phyloP scores from a whole-genome alignment of 2,329 filamentous ascomycete species.

The Curvularia eragrostidis region DNA sequence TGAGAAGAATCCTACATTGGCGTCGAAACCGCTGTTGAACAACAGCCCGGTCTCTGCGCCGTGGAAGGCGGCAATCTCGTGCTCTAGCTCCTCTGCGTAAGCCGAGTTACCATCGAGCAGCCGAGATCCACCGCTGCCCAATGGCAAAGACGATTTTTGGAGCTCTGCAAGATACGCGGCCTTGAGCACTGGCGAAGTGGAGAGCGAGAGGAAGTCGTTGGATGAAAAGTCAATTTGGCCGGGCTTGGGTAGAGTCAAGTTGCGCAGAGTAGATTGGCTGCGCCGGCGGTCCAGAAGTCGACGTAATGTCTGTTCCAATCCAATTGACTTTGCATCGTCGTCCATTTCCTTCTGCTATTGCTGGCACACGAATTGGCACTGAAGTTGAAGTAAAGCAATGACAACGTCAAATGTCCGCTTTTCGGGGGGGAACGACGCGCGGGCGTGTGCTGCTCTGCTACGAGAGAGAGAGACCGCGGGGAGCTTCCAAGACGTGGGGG shows the following conservation, averaged over 20 bases:
- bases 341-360: conserved; percentile 17
- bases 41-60: conserved; percentile 64
- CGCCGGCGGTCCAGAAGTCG: conserved; percentile 51
- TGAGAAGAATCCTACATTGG: conserved; percentile 57
- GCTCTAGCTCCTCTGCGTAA: conserved; percentile 66
- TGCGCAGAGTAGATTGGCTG: conserved; percentile 42
- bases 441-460: neutral
- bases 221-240: conserved; percentile 66
- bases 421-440: neutral
- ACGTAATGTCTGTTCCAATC: conserved; percentile 35
- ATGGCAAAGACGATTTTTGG: conserved; percentile 45
- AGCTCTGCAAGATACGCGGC: conserved; percentile 58
- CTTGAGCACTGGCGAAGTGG: conserved; percentile 56
- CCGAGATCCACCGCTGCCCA: conserved; percentile 66
- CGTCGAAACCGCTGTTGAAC: conserved; percentile 64
- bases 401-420: no score
- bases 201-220: conserved; percentile 70
- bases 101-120: conserved; percentile 69
- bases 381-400: neutral
- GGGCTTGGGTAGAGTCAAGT: conserved; percentile 33
- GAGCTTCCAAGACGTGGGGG: conserved; percentile 3
- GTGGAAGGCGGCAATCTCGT: conserved; percentile 66
- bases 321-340: neutral
- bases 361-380: neutral
- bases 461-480: neutral